Base-by-base conservation (phyloP, 2,329 filamentous ascomycete genomes). In the Pseudopyrenochaeta lycopersici region DNA sequence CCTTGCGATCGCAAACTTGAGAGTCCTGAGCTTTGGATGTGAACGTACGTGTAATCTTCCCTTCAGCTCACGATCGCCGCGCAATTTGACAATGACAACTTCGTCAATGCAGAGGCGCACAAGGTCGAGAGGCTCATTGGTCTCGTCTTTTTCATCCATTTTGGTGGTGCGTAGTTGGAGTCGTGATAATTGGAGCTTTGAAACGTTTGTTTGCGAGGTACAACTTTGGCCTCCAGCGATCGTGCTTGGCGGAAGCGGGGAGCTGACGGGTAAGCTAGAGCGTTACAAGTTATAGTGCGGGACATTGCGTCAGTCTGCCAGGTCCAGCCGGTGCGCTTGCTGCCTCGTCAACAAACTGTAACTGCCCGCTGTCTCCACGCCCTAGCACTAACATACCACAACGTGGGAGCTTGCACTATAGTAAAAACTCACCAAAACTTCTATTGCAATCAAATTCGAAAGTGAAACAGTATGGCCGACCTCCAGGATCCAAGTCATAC, bases 21-120 rank as follows among this genome's bases (percentile, higher is more conserved):
- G 14, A 14, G 36, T 32, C 23, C 41, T 41, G 18, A 40, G 42
- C 38, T 46, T 42, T 23, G 4, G 20, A 48, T 33, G 55, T 36
- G 46, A 41, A 68, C 75, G 49, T 80, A 98, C 95, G 78, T 99
- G 95, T 72, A 99, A 84, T 72, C 94, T 88, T 62, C 95, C 95
- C 80, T 97, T 95, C 63, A 99, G 84, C 81, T 99, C 95, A 62
- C 95, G 87, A 77, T 99, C 95, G 67, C 95, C 95, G 72, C 95
- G 87, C 62, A 99, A 84, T 85, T 98, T 98, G 64, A 99, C 94
- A 78, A 97, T 96, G 46, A 99, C 95, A 40, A 95, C 87, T 78
- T 99, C 95, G 77, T 98, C 94, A 42, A 99, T 86, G 65, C 94
- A 91, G 51, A 99, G 86, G 66, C 93, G 91, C 66, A 99, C 95